Percentiles rank a stretch among this genome's conserved stretches.
These are phyloP conservation scores for Stemphylium lycopersici DNA, from an alignment of 2,329 filamentous ascomycete species.

Conservation along the genomic window DNA sequence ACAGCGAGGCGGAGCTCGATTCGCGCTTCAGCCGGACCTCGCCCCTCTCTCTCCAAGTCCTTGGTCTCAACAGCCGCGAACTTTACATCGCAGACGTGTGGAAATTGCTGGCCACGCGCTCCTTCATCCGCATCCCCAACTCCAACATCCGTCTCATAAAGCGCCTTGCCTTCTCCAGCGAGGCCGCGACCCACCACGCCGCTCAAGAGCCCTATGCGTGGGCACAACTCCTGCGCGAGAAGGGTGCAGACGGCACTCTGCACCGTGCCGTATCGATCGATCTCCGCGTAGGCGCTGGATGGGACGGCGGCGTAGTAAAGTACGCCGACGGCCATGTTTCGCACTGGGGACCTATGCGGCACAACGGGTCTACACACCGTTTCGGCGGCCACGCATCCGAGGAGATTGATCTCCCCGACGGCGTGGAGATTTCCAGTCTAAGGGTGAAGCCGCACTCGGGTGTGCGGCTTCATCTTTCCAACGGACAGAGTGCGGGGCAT, in stretches of 20 bases:
- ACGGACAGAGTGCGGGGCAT: conserved; percentile 39
- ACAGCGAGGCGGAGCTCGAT: conserved; percentile 37
- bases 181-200: neutral
- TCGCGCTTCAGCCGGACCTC: conserved; percentile 37
- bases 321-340: conserved; percentile 53
- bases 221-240: conserved; percentile 26
- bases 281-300: conserved; percentile 51
- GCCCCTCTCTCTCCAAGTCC: conserved; percentile 39
- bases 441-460: conserved; percentile 34
- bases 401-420: conserved; percentile 32
- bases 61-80: conserved; percentile 53
- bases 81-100: conserved; percentile 42
- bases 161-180: conserved; percentile 42
- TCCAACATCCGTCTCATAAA: conserved; percentile 50
- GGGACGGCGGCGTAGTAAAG: conserved; percentile 56
- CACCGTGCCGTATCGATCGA: conserved; percentile 53
- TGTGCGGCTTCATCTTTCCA: conserved; percentile 38
- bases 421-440: conserved; percentile 40
- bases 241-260: conserved; percentile 38
- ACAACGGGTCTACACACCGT: conserved; percentile 33
- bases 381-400: conserved; percentile 44
- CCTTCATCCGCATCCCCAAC: conserved; percentile 50
- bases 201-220: conserved; percentile 18
- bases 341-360: conserved; percentile 49
- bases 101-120: conserved; percentile 33